phyloP scores from a whole-genome alignment of 768 basidiomycete genomes.

The Serpula lacrymans region DNA sequence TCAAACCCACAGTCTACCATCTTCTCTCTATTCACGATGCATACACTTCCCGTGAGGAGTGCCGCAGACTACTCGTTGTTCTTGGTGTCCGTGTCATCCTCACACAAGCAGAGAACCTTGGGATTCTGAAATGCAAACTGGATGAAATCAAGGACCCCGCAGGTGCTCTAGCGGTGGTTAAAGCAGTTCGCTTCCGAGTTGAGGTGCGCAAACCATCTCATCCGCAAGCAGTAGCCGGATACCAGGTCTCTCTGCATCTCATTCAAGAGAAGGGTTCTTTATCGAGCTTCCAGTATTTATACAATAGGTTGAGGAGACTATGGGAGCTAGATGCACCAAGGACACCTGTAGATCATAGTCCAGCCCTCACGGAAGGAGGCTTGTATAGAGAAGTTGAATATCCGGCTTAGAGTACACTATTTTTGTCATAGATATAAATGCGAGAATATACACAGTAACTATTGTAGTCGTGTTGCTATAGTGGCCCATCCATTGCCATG shows the following conservation, averaged over 20 bases:
- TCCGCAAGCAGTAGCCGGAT: constrained; percentile 43
- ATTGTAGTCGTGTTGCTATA: constrained; percentile 11
- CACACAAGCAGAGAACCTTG: constrained; percentile 58
- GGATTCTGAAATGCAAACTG: constrained; percentile 73
- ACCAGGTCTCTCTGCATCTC: constrained; percentile 58
- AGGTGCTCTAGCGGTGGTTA: constrained; percentile 52
- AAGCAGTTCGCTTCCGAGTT: constrained; percentile 79
- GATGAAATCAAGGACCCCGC: constrained; percentile 61
- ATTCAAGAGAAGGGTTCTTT: constrained; percentile 86
- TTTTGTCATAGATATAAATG: constrained; percentile 11
- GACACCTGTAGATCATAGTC: constrained; percentile 20
- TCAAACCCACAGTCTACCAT: constrained; percentile 61
- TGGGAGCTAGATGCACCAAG: constrained; percentile 63
- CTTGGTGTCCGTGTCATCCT: constrained; percentile 69
- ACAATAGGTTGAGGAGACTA: constrained; percentile 55
- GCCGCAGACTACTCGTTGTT: constrained; percentile 65
- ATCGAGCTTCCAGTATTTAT: constrained; percentile 76
- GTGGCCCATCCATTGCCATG: constrained; percentile 32
- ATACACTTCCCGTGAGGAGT: constrained; percentile 68
- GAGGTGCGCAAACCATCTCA: constrained; percentile 53
- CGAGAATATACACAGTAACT: neutral
- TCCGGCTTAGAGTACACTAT: constrained; percentile 18
- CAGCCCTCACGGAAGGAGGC: constrained; percentile 23
- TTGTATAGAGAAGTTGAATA: constrained; percentile 34
- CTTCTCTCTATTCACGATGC: constrained; percentile 59